phyloP scores from a whole-genome alignment of 768 basidiomycete genomes.

The Holtermannia corniformis region DNA sequence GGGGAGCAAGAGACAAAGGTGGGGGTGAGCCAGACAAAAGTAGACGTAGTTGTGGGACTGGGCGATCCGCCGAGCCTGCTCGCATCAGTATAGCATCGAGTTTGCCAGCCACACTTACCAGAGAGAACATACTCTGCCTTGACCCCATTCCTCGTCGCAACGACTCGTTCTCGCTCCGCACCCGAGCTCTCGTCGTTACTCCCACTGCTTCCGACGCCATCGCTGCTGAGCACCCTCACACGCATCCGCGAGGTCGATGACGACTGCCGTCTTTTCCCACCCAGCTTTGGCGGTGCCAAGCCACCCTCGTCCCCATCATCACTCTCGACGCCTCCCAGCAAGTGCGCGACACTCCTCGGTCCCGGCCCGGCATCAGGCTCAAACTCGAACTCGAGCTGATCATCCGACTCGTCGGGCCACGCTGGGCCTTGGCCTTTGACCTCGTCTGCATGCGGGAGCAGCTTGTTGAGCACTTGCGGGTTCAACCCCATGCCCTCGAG shows the following conservation, averaged over 20 bases:
- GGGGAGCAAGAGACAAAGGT: neutral
- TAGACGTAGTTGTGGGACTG: conserved; percentile 41
- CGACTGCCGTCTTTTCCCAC: neutral
- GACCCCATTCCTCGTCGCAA: conserved; percentile 23
- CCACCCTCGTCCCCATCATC: conserved; percentile 25
- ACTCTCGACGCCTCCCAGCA: neutral
- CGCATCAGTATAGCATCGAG: too few species aligned
- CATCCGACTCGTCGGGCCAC: conserved; percentile 7
- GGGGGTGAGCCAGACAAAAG: conserved; percentile 25
- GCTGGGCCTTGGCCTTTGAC: conserved; percentile 2
- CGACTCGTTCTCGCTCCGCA: neutral
- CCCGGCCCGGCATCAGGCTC: conserved; percentile 10
- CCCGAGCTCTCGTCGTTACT: conserved; percentile 3
- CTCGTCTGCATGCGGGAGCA: conserved; percentile 43
- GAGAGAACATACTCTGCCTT: conserved; percentile 44
- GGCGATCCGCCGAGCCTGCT: conserved; percentile 31
- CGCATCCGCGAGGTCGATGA: conserved; percentile 8
- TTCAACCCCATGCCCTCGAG: conserved; percentile 60
- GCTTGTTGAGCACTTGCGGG: conserved; percentile 43
- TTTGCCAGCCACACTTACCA: too few species aligned
- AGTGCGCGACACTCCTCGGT: neutral
- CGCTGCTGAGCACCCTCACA: conserved; percentile 16
- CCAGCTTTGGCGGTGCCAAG: conserved; percentile 7
- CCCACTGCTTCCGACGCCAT: conserved; percentile 2
- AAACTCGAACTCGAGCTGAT: conserved; percentile 37